Conservation (phyloP, 2,329 filamentous ascomycete species). For the Alternaria brassicae region DNA sequence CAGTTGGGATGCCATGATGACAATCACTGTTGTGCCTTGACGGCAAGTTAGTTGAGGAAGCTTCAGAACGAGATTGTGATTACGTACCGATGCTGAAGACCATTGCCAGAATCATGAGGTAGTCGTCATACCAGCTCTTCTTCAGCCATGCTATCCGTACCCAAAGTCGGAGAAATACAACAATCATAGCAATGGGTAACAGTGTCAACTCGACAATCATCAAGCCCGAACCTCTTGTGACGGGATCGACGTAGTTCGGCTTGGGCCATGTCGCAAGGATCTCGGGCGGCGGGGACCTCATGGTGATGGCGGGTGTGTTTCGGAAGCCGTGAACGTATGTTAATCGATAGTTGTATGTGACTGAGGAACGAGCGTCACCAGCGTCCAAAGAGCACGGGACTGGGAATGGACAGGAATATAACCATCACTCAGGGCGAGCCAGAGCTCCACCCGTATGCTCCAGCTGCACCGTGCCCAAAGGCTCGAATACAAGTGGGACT, state of each 20-base stretch:
- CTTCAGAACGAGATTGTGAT: background rate
- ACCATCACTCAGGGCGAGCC: constrained; percentile 19
- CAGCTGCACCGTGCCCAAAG: constrained; percentile 35
- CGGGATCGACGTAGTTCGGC: constrained; percentile 55
- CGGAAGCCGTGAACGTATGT: constrained; percentile 29
- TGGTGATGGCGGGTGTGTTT: constrained; percentile 23
- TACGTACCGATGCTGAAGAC: constrained; percentile 27
- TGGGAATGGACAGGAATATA: constrained; percentile 37
- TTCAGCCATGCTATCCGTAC: constrained; percentile 48
- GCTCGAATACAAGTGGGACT: constrained; percentile 23
- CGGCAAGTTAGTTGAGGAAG: background rate
- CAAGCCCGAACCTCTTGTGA: constrained; percentile 51
- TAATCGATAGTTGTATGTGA: constrained; percentile 24
- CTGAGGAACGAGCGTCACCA: constrained; percentile 39
- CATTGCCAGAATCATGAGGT: constrained; percentile 49
- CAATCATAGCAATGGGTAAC: constrained; percentile 46
- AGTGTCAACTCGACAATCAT: constrained; percentile 52
- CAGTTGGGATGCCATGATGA: constrained; percentile 40
- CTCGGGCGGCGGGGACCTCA: constrained; percentile 45
- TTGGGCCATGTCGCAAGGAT: constrained; percentile 51
- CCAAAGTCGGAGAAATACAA: constrained; percentile 46
- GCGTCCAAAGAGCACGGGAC: constrained; percentile 36
- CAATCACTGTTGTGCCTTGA: constrained; percentile 11
- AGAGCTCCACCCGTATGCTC: constrained; percentile 26
- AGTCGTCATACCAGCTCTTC: constrained; percentile 51